Evolutionary conservation across 1,284 basidiomycete genomes (phyloP).

Genomic region (Fistulinella cinereoalba): DNA sequence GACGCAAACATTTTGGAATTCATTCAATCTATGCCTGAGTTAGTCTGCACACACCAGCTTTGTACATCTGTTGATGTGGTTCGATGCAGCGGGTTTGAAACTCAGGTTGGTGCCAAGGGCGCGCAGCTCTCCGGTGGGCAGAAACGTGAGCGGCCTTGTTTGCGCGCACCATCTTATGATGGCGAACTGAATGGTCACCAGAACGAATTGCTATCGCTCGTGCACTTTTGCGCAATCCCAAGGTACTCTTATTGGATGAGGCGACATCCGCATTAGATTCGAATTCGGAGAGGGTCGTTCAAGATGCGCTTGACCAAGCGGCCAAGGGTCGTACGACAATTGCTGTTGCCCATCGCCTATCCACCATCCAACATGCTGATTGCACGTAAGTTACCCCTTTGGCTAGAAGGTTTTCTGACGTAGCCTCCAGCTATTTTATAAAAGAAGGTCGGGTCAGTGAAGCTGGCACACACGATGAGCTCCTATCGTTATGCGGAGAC

Average conservation of each 20-base stretch:
- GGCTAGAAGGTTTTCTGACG: slow-evolving; percentile 6
- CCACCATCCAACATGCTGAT: slow-evolving; percentile 93
- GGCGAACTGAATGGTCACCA: slow-evolving; percentile 22
- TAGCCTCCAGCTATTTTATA: slow-evolving; percentile 72
- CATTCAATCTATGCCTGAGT: slow-evolving; percentile 83
- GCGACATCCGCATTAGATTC: slow-evolving; percentile 96
- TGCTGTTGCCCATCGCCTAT: slow-evolving; percentile 91
- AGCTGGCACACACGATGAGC: slow-evolving; percentile 84
- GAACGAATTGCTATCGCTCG: slow-evolving; percentile 97
- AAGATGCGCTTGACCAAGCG: slow-evolving; percentile 89
- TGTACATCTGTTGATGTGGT: slow-evolving; percentile 3
- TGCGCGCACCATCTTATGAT: background rate
- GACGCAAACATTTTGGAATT: slow-evolving; percentile 93
- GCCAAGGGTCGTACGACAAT: slow-evolving; percentile 88
- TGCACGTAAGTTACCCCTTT: slow-evolving; percentile 65
- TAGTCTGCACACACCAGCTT: slow-evolving; percentile 25
- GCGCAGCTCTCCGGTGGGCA: slow-evolving; percentile 93
- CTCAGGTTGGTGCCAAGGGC: slow-evolving; percentile 88
- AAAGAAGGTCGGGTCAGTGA: slow-evolving; percentile 89
- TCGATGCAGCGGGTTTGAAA: slow-evolving; percentile 64
- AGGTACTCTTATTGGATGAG: slow-evolving; percentile 87
- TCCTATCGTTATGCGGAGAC: slow-evolving; percentile 69
- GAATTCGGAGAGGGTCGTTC: slow-evolving; percentile 91
- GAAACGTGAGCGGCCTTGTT: slow-evolving; percentile 65
- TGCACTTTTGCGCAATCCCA: slow-evolving; percentile 92